A percentile compares a stretch with the other conserved stretches of the same genome.
Evolutionary conservation across 108 stramenopile genomes (phyloP).

Genomic region (Aurantiochytrium sp.): DNA sequence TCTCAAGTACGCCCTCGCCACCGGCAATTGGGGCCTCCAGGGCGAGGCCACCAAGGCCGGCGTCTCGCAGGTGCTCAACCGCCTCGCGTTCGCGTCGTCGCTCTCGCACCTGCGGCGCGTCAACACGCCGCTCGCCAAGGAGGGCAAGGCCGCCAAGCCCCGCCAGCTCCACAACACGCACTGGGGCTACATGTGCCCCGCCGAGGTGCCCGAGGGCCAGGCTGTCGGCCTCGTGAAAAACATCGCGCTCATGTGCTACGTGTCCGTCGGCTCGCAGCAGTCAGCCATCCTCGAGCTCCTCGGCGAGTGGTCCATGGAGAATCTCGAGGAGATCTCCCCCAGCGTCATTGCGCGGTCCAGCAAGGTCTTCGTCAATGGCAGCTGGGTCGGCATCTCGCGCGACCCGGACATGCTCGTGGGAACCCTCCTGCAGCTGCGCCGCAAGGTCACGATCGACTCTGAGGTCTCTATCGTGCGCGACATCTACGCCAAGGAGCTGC

Average conservation of each 20-base stretch:
- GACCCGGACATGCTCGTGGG: constrained; percentile 68
- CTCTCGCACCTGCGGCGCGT: constrained; percentile 98
- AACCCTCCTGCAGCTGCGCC: constrained; percentile 71
- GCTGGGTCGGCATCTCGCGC: constrained; percentile 79
- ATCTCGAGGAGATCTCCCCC: constrained; percentile 57
- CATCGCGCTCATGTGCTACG: constrained; percentile 92
- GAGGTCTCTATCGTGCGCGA: constrained; percentile 94
- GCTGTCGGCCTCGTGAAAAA: constrained; percentile 97
- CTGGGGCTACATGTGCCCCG: constrained; percentile 98
- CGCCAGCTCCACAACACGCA: constrained; percentile 92
- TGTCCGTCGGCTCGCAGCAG: constrained; percentile 90
- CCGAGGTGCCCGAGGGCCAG: constrained; percentile 97
- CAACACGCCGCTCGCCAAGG: constrained; percentile 93
- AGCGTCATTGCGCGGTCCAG: constrained; percentile 50
- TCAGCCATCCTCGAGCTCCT: constrained; percentile 80
- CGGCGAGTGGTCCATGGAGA: constrained; percentile 90
- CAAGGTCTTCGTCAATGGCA: constrained; percentile 92
- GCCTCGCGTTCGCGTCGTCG: constrained; percentile 86
- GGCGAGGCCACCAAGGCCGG: constrained; percentile 98
- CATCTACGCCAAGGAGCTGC: constrained; percentile 84
- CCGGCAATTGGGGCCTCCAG: constrained; percentile 96
- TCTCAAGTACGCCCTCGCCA: constrained; percentile 89
- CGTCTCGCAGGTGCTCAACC: constrained; percentile 87
- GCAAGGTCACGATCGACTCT: constrained; percentile 83
- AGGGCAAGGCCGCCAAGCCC: constrained; percentile 91